These are phyloP conservation scores for Dactylonectria macrodidyma DNA, from an alignment of 2,329 filamentous ascomycete genomes.

Conservation along the genomic window DNA sequence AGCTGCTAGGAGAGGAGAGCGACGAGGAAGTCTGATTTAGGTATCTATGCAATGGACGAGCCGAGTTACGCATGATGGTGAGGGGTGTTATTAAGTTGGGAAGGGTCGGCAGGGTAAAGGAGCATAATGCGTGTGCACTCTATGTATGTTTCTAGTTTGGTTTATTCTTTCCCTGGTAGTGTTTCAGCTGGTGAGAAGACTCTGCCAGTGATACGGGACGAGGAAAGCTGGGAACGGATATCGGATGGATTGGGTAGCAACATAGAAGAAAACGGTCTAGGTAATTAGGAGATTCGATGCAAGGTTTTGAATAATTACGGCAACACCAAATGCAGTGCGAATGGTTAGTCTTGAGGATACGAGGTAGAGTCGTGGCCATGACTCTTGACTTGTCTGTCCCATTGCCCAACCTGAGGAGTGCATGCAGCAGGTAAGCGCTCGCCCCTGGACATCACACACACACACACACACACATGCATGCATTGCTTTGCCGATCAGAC, in stretches of 20 bases:
- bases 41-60: conserved; percentile 32
- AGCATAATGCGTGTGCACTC: no score
- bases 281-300: conserved; percentile 19
- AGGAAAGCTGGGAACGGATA: conserved; percentile 10
- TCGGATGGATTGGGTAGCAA: conserved; percentile 17
- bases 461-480: neutral
- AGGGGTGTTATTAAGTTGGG: conserved; percentile 9
- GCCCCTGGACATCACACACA: neutral
- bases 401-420: conserved; percentile 4
- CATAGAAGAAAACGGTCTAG: conserved; percentile 23
- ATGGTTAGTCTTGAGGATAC: neutral
- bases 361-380: neutral
- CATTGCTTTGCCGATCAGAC: no score
- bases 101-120: neutral
- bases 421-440: conserved; percentile 12
- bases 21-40: conserved; percentile 81
- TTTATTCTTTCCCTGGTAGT: neutral
- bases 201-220: neutral
- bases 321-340: neutral
- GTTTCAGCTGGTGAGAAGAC: conserved; percentile 2
- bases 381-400: neutral
- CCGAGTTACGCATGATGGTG: conserved; percentile 33
- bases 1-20: conserved; percentile 92
- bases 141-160: conserved; percentile 7
- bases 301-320: conserved; percentile 14